These are phyloP conservation scores for Cymbopogon flexuosus DNA, from an alignment of 202 grass and related monocot genomes.

Conservation along the genomic window DNA sequence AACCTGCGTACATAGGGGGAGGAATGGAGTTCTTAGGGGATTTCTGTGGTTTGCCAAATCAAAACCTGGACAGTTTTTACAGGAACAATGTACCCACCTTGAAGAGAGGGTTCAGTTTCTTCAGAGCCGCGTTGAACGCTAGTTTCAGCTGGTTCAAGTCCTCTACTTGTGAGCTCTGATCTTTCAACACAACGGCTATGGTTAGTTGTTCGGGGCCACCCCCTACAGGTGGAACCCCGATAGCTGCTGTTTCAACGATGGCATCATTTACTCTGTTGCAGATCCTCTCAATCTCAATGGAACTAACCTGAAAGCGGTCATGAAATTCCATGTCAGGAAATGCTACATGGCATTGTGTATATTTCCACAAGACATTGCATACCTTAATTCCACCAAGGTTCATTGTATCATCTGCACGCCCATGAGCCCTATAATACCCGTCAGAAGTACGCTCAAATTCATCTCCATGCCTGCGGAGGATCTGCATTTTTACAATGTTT, in stretches of 20 bases:
- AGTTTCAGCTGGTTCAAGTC: constrained; percentile 62
- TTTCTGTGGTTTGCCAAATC: background rate
- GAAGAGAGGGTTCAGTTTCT: constrained; percentile 91
- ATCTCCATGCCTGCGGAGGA: constrained; percentile 88
- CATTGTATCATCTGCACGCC: constrained; percentile 93
- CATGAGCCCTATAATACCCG: constrained; percentile 85
- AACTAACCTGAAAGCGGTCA: constrained; percentile 62
- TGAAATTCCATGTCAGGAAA: background rate
- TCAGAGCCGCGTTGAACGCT: constrained; percentile 70
- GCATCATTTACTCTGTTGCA: constrained; percentile 66
- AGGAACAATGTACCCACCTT: constrained; percentile 43
- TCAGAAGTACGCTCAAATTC: constrained; percentile 70
- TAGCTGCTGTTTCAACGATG: constrained; percentile 84
- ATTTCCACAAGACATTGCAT: background rate
- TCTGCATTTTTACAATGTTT: constrained; percentile 38
- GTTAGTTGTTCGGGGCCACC: constrained; percentile 87
- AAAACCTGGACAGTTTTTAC: constrained; percentile 9
- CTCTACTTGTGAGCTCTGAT: constrained; percentile 41
- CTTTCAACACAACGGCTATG: constrained; percentile 72
- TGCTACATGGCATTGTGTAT: background rate
- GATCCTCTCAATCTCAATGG: constrained; percentile 83
- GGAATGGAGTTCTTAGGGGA: background rate
- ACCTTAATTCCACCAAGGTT: constrained; percentile 99
- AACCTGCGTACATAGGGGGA: constrained; percentile 43
- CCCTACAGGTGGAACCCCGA: constrained; percentile 72